Evolutionary conservation across 108 stramenopile species (phyloP), one percentile per base, ranked within the genome.

Genomic region (Cyclostephanos tholiformis): DNA sequence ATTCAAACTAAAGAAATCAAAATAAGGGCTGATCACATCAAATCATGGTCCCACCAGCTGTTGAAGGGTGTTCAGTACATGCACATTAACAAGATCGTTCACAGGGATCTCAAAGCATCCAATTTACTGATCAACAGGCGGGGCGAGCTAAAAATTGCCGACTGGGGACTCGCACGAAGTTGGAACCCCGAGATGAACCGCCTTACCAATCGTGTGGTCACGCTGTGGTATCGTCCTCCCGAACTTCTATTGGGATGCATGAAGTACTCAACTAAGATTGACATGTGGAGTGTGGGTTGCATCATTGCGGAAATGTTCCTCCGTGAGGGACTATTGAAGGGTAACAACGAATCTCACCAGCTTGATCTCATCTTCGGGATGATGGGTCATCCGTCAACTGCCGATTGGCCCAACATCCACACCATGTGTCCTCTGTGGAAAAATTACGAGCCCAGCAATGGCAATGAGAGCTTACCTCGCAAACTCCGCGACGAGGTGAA

Each of bases 251-350:
- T 98, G 50, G 98, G 98, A 7, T 81, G 80, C 52, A 72, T 75
- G 27, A 80, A 85, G 30, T 98, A 98, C 80, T 84, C 90, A 20
- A 69, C 91, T 39, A 94, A 96, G 61, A 93, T 97, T 50, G 98
- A 98, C 76, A 92, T 97, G 92, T 98, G 98, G 98, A 87, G 88
- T 75, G 95, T 96, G 29, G 98, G 98, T n/a, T 97, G 97, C 75
- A 97, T 98, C 43, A 83, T 98, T 74, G 98, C 97, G 1, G 98
- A 98, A 72, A 92, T 95, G 91, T 95, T 92, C 77, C 91, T 88
- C 65, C 84, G 94, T 2, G 84, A 86, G 22, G 91, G 86, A 22
- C 87, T 95, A 51, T 72, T 95, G 62, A 92, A 88, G 63, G 77
- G 85, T 14, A 39, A 57, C 13, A 86, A 80, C 58, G 94, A 95